These are phyloP conservation scores for Aspergillus terreus DNA, from an alignment of 2,329 filamentous ascomycete species.

Conservation along the genomic window DNA sequence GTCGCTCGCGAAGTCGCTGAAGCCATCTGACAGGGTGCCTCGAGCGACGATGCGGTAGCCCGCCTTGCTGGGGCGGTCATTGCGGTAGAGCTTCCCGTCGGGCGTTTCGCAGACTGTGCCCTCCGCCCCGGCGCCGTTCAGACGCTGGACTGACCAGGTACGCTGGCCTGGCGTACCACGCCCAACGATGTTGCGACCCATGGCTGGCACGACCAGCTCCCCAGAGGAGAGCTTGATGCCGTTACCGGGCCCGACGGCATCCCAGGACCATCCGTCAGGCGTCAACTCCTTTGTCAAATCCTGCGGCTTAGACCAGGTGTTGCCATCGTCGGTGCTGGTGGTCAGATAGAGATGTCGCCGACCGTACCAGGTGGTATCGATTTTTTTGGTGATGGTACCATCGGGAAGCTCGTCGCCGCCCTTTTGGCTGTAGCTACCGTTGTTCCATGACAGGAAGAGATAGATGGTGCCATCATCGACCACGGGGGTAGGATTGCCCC, in stretches of 20 bases:
- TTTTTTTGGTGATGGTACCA: background rate
- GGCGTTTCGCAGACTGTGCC: constrained; percentile 4
- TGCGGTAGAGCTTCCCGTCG: constrained; percentile 5
- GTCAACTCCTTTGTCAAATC: constrained; percentile 5
- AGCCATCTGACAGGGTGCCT: background rate
- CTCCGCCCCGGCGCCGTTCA: constrained; percentile 3
- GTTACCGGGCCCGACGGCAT: constrained; percentile 5
- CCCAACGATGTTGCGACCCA: constrained; percentile 5
- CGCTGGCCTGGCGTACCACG: constrained; percentile 6
- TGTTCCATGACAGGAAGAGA: constrained; percentile 29
- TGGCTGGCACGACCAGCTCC: constrained; percentile 5
- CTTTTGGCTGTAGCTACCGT: constrained; percentile 22
- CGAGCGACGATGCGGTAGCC: constrained; percentile 5
- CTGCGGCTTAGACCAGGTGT: constrained; percentile 3
- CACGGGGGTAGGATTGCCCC: constrained; percentile 30
- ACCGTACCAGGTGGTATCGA: constrained; percentile 6
- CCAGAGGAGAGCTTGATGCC: constrained; percentile 3
- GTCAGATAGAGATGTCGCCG: constrained; percentile 4
- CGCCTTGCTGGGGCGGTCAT: background rate
- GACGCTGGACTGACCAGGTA: constrained; percentile 3
- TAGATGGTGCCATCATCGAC: constrained; percentile 29
- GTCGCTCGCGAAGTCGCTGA: constrained; percentile 2
- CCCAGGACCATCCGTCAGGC: constrained; percentile 1
- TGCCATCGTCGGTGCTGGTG: constrained; percentile 4
- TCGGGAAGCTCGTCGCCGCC: constrained; percentile 17